Conservation (phyloP, 352 stramenopile species). For the Globisporangium rhizosaccharum region DNA sequence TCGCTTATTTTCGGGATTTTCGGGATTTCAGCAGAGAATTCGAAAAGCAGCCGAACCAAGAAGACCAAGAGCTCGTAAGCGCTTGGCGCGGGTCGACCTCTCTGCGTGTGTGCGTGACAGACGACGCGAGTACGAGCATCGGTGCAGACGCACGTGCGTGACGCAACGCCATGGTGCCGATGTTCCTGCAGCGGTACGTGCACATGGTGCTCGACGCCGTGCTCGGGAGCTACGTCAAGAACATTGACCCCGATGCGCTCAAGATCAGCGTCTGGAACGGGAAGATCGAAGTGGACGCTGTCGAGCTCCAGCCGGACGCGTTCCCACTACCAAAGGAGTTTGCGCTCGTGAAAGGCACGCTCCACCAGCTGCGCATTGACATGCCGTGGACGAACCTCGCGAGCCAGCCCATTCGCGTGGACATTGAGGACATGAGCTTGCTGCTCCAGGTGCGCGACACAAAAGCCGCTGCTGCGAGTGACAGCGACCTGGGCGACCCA, state of each 20-base stretch:
- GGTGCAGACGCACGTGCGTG: neutral
- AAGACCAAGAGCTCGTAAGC: too few relatives aligned
- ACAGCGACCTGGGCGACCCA: constrained; percentile 1
- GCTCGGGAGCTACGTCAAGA: constrained; percentile 81
- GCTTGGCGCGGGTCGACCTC: too few relatives aligned
- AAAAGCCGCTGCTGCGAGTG: constrained; percentile 9
- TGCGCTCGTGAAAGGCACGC: constrained; percentile 64
- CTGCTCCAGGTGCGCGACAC: constrained; percentile 49
- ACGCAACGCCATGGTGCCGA: constrained; percentile 14
- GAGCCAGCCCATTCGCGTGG: constrained; percentile 65
- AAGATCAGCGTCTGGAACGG: constrained; percentile 85
- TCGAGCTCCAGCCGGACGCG: constrained; percentile 71
- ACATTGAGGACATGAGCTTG: constrained; percentile 75
- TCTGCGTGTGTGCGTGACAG: too few relatives aligned
- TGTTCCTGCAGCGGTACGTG: constrained; percentile 84
- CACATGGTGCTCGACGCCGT: constrained; percentile 79
- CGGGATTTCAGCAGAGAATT: too few relatives aligned
- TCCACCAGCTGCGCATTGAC: constrained; percentile 72
- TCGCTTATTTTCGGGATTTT: too few relatives aligned
- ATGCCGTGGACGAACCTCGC: constrained; percentile 73
- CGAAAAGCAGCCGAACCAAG: too few relatives aligned
- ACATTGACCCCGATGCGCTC: constrained; percentile 79
- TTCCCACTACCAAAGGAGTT: constrained; percentile 66
- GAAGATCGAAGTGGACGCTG: constrained; percentile 76
- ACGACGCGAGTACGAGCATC: too few relatives aligned